Percentiles rank a stretch among this genome's conserved stretches.
These are phyloP conservation scores for Russula olivacea DNA, from an alignment of 768 basidiomycete genomes.

Conservation along the genomic window DNA sequence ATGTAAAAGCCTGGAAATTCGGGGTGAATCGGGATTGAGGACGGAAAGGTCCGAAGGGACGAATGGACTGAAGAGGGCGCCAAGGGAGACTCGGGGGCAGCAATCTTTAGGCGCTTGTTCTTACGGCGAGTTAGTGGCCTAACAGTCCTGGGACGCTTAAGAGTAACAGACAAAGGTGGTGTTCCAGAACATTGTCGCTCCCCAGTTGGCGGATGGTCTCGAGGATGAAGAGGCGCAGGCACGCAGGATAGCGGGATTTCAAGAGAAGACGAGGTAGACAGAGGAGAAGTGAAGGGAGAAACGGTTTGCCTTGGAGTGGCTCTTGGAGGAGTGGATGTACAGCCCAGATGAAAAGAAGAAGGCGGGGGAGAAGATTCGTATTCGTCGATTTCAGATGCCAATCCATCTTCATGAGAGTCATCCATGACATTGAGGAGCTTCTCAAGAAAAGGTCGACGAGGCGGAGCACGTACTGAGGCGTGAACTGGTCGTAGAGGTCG, in stretches of 20 bases:
- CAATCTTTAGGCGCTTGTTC: neutral
- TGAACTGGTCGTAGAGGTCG: conserved; percentile 2
- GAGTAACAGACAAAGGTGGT: neutral
- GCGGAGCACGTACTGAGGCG: neutral
- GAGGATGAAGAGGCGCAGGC: neutral
- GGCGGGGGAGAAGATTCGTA: conserved; percentile 14
- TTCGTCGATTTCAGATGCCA: neutral
- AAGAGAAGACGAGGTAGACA: conserved; percentile 19
- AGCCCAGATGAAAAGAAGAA: conserved; percentile 18
- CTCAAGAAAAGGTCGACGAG: conserved; percentile 9
- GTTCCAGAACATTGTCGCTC: neutral
- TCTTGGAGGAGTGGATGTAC: conserved; percentile 19
- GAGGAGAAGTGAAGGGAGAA: conserved; percentile 22
- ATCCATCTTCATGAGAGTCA: conserved; percentile 19
- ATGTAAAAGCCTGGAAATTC: conserved; percentile 62
- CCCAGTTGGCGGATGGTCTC: neutral
- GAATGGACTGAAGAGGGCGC: conserved; percentile 21
- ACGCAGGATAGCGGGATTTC: conserved; percentile 17
- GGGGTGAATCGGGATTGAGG: conserved; percentile 40
- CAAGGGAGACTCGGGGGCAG: neutral
- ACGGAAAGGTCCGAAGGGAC: conserved; percentile 48
- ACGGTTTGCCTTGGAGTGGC: conserved; percentile 13
- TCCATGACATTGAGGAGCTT: conserved; percentile 15
- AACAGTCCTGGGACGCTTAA: conserved; percentile 7
- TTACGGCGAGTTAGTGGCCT: neutral